These are phyloP conservation scores for Colletotrichum trifolii DNA, from an alignment of 2,329 filamentous ascomycete species.

Conservation along the genomic window DNA sequence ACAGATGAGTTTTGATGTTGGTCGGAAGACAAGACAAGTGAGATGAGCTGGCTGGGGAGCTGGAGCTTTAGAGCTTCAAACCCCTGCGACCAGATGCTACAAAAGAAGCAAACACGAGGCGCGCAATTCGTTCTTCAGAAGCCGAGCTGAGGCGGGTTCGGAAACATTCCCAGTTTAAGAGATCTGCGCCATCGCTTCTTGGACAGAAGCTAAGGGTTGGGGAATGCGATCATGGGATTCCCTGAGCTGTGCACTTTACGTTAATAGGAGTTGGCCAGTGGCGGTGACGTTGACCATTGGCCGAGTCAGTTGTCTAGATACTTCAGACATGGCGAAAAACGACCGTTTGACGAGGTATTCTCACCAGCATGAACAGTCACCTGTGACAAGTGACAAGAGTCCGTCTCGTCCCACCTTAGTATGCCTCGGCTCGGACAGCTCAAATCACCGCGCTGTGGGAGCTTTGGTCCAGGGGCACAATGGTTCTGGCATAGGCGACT, in stretches of 20 bases:
- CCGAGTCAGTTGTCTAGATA: slow-evolving; percentile 16
- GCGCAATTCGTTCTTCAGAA: neutral
- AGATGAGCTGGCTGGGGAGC: slow-evolving; percentile 11
- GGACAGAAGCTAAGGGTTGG: neutral
- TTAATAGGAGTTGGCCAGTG: neutral
- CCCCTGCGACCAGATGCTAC: neutral
- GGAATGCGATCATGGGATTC: slow-evolving; percentile 14
- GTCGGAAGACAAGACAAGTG: neutral
- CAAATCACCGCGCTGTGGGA: neutral
- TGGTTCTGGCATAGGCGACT: neutral
- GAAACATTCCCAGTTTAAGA: neutral
- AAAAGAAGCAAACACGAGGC: slow-evolving; percentile 2
- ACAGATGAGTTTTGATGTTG: slow-evolving; percentile 29
- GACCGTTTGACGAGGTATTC: neutral
- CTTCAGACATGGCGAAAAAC: neutral
- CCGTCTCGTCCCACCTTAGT: slow-evolving; percentile 1
- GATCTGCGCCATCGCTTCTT: neutral
- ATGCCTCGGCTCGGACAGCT: slow-evolving; percentile 29
- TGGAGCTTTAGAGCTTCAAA: slow-evolving; percentile 1
- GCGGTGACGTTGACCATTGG: slow-evolving; percentile 21
- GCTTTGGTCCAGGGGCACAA: neutral
- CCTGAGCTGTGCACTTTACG: neutral
- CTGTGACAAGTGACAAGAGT: no score
- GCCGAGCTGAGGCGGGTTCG: neutral
- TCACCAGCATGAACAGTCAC: neutral